Base-by-base conservation (phyloP, 2,329 filamentous ascomycete genomes). In the Fusarium tricinctum region DNA sequence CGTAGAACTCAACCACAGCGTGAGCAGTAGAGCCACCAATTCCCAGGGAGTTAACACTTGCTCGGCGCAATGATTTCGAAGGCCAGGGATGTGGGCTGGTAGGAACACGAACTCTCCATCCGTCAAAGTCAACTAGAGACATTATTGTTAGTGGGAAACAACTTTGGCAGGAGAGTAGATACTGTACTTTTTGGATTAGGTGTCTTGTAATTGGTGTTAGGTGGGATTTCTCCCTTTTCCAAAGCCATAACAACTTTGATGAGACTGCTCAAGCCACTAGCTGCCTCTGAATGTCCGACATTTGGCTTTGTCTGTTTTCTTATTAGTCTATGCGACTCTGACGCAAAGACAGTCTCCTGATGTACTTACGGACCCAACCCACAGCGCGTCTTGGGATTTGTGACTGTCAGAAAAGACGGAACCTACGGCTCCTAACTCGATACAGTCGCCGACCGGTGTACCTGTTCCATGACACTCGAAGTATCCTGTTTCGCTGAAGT, bases 11-110 rank as follows among this genome's bases (percentile, higher is more conserved):
- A 47, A 84, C 62, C 15, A 84, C 79, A 5, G 76, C 74, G 59
- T 85, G 82, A 0, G 78, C 79, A 59, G 83, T 84, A 17, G 79
- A 79, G 39, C 82, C 83, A 17, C 82, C 82, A 23, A 81, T 83
- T 3, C 82, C 82, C 56, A 83, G 68, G 3, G 70, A 73, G 43
- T 73, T 73, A 19, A 83, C 68, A 20, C 73, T 76, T 23, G 69
- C 73, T 26, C 74, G 66, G 28, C 68, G 71, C 13, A 73, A 55
- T 7, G 69, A 62, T 30, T 72, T 71, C 12, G 57, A 54, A n/a
- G 70, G 70, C 70, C 70, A 73, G 10, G 70, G 70, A 12, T 73
- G 68, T 1, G 68, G 58, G 32, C 39, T 58, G 0, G 66, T 73
- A 5, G 68, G 26, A 51, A 73, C 71, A 42, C 69, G 68, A 40